Conservation (phyloP, 1,284 basidiomycete species). For the Fomes fomentarius region DNA sequence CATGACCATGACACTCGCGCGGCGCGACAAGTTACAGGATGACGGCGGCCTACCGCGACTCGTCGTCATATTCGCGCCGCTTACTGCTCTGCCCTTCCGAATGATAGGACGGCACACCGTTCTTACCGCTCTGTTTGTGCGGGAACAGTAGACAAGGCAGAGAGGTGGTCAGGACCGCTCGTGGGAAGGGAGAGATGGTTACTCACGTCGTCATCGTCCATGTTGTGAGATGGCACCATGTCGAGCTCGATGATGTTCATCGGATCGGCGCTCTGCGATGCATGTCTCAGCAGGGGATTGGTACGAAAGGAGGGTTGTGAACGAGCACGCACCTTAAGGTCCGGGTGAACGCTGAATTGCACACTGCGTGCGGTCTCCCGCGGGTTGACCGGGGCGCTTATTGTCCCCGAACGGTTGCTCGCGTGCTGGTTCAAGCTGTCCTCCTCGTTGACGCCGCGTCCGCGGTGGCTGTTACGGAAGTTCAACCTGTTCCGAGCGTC, state of each 20-base stretch:
- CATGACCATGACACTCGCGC: background rate
- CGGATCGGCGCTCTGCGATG: constrained; percentile 9
- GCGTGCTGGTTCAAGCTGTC: constrained; percentile 29
- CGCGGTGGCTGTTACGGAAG: constrained; percentile 33
- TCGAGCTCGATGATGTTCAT: constrained; percentile 23
- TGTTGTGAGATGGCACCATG: constrained; percentile 10
- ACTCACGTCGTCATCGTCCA: constrained; percentile 12
- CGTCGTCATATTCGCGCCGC: constrained; percentile 1
- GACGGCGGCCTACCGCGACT: background rate
- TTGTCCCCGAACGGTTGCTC: constrained; percentile 18
- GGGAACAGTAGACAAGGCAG: background rate
- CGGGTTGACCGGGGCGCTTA: constrained; percentile 4
- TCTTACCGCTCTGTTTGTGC: constrained; percentile 4
- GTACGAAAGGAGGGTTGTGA: background rate
- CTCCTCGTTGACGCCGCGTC: constrained; percentile 43
- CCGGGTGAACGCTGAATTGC: constrained; percentile 26
- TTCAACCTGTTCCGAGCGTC: constrained; percentile 33
- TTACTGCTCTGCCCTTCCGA: background rate
- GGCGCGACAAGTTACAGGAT: background rate
- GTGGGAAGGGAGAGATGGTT: background rate
- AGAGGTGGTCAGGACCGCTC: background rate
- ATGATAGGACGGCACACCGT: background rate
- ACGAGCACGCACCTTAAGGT: constrained; percentile 23
- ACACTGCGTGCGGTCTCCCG: constrained; percentile 21
- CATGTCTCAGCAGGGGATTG: background rate